phyloP scores from a whole-genome alignment of 257 asterid genomes.

The Rehmannia glutinosa region DNA sequence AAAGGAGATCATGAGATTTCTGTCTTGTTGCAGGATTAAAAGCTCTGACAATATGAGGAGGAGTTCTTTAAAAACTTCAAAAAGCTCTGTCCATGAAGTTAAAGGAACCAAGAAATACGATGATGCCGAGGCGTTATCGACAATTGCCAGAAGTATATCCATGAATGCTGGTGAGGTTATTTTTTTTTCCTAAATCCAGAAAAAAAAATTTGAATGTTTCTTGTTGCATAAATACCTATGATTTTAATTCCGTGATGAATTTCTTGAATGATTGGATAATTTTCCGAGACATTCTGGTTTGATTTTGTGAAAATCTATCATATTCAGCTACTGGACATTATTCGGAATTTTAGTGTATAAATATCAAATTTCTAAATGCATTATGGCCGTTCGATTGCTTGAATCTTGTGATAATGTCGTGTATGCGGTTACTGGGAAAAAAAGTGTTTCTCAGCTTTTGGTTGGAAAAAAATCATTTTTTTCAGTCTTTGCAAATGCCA shows the following conservation, averaged over 20 bases:
- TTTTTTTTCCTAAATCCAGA: neutral
- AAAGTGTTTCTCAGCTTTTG: too few relatives aligned
- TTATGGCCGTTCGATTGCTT: too few relatives aligned
- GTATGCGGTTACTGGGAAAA: too few relatives aligned
- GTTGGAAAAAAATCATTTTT: too few relatives aligned
- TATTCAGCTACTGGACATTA: too few relatives aligned
- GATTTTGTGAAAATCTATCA: neutral
- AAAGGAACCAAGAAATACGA: conserved; percentile 32
- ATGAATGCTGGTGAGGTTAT: conserved; percentile 54
- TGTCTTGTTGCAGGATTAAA: conserved; percentile 30
- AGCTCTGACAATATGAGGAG: conserved; percentile 38
- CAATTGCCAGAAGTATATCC: conserved; percentile 55
- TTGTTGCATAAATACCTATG: too few relatives aligned
- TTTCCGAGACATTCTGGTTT: too few relatives aligned
- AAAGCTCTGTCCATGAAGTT: conserved; percentile 43
- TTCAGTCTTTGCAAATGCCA: too few relatives aligned
- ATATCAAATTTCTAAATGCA: too few relatives aligned
- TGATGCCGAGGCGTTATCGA: conserved; percentile 33
- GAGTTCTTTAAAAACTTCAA: conserved; percentile 48
- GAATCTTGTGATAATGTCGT: neutral
- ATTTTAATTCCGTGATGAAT: too few relatives aligned
- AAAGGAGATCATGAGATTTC: conserved; percentile 34
- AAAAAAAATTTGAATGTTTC: neutral
- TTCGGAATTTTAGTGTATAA: too few relatives aligned
- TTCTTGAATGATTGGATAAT: too few relatives aligned